These are phyloP conservation scores for Saccharomycopsis malanga DNA, from an alignment of 805 yeast genomes.

Conservation along the genomic window DNA sequence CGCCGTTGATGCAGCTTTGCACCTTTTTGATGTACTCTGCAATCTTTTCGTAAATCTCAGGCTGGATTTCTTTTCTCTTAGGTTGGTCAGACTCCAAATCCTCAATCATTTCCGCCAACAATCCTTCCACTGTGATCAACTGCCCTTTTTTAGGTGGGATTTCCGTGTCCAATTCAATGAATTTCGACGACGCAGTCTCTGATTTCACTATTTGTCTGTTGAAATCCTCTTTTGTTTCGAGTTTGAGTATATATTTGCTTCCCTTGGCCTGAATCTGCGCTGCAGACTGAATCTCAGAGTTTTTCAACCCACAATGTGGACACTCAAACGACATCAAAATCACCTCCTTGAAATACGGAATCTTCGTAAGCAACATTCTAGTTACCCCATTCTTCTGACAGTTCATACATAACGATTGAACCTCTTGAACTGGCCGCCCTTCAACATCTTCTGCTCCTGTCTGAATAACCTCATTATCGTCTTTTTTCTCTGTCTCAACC, in stretches of 20 bases:
- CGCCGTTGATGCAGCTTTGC: conserved; percentile 53
- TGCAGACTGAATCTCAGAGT: conserved; percentile 95
- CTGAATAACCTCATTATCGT: conserved; percentile 37
- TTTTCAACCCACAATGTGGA: conserved; percentile 88
- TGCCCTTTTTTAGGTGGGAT: conserved; percentile 95
- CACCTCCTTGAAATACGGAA: conserved; percentile 88
- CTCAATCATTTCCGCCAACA: conserved; percentile 72
- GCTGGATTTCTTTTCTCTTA: conserved; percentile 64
- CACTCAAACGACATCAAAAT: conserved; percentile 93
- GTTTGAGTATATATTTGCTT: conserved; percentile 55
- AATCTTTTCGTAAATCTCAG: conserved; percentile 70
- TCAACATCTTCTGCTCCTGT: conserved; percentile 79
- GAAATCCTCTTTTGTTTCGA: conserved; percentile 67
- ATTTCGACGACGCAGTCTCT: conserved; percentile 74
- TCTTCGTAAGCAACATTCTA: conserved; percentile 72
- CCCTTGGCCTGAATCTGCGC: conserved; percentile 88
- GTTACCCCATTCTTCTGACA: conserved; percentile 85
- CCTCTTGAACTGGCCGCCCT: conserved; percentile 93
- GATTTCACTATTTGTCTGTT: conserved; percentile 89
- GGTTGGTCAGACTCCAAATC: conserved; percentile 80
- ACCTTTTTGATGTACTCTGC: conserved; percentile 59
- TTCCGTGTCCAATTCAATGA: conserved; percentile 81
- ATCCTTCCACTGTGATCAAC: conserved; percentile 86
- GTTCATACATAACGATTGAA: conserved; percentile 93
- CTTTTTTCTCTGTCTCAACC: conserved; percentile 28